phyloP scores from a whole-genome alignment of 306 rosid genomes.

The Vachellia collinsii region DNA sequence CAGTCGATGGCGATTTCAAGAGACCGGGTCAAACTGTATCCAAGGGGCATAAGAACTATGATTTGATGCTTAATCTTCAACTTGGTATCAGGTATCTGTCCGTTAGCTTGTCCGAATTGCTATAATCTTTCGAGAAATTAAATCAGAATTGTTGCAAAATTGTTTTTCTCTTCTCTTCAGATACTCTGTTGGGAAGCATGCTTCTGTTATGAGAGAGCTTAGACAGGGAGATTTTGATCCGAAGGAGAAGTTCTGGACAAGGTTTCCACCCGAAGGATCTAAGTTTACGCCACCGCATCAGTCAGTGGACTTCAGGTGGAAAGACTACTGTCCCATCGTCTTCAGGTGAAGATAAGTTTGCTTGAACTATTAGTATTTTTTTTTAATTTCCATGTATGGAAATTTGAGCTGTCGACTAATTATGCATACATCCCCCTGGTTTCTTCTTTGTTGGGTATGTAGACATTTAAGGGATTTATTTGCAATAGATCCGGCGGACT shows the following conservation, averaged over 20 bases:
- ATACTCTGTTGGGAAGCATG: constrained; percentile 55
- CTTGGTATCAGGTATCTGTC: constrained; percentile 49
- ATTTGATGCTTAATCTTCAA: constrained; percentile 60
- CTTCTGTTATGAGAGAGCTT: constrained; percentile 45
- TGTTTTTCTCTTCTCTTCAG: constrained; percentile 31
- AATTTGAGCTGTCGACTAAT: constrained; percentile 34
- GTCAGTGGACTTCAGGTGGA: constrained; percentile 59
- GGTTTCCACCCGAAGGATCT: constrained; percentile 61
- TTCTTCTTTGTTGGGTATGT: constrained; percentile 41
- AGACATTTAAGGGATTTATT: constrained; percentile 62
- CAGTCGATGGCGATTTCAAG: constrained; percentile 43
- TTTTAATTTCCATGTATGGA: constrained; percentile 31
- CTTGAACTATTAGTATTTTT: neutral
- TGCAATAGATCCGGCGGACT: constrained; percentile 60
- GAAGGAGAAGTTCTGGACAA: constrained; percentile 58
- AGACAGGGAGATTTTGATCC: constrained; percentile 56
- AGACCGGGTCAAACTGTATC: constrained; percentile 50
- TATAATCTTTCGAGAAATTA: neutral
- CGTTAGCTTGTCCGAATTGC: constrained; percentile 12
- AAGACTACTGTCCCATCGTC: constrained; percentile 58
- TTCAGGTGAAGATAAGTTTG: constrained; percentile 45
- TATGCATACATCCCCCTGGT: constrained; percentile 40
- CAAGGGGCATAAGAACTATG: constrained; percentile 56
- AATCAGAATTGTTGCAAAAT: neutral
- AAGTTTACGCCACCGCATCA: constrained; percentile 58